Evolutionary conservation across 176 grass and related monocot genomes (phyloP), one percentile per base, ranked within the genome.

Genomic region (Chrysopogon serrulatus): DNA sequence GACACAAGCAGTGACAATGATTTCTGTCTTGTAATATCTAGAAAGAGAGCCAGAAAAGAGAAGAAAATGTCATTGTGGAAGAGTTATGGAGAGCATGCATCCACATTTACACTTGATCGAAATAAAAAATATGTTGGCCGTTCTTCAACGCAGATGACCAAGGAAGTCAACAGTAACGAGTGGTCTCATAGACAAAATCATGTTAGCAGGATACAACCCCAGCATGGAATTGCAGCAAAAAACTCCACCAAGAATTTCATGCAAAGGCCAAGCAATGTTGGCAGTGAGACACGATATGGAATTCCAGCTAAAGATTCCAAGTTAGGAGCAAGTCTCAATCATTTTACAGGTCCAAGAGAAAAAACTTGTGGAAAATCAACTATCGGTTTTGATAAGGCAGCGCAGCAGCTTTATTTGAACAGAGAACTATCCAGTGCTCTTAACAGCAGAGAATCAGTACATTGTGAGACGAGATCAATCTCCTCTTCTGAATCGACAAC

Each of bases 1-100:
- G 56, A 88, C 41, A 68, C 48, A 71, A 76, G 33, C 63, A 81
- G 78, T 15, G 65, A 79, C 78, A 94, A 78, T 77, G 92, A 80
- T 56, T 94, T 94, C 47, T 85, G 79, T 87, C 37, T 88, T 45
- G 89, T 94, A 79, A 53, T 92, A 76, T 94, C 89, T 24, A 86
- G 74, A 90, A 94, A 80, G 77, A 91, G 90, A 87, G 84, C 87
- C 59, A 92, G 90, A 72, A 88, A 91, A 41, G 57, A 68, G 76
- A 91, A 83, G 85, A 92, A 85, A 85, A 87, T 85, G 78, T 68
- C 73, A 71, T 27, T 65, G 36, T 67, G 78, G 88, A 88, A 48
- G 40, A 82, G 68, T 78, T 87, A 66, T 39, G 78, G 72, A 34
- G 61, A 77, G 59, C 59, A 13, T 23, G 28, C 48, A 59, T 80